These are phyloP conservation scores for Yamadazyma siamensis DNA, from an alignment of 1,139 yeast species.

Conservation along the genomic window DNA sequence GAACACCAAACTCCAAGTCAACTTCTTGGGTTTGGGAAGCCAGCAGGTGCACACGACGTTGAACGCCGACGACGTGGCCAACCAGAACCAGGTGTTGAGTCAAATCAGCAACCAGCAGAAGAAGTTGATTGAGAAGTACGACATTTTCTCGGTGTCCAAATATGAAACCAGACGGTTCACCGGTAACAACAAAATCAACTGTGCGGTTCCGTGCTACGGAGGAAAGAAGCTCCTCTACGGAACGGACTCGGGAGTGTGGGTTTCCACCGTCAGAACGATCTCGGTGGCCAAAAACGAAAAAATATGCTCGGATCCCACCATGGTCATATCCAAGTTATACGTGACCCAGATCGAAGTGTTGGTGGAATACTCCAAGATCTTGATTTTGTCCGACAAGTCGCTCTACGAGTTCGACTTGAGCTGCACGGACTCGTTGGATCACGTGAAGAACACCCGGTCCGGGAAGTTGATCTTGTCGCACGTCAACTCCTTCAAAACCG, in stretches of 20 bases:
- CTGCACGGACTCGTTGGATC: conserved; percentile 66
- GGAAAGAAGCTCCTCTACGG: conserved; percentile 90
- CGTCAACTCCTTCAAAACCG: conserved; percentile 86
- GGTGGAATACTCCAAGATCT: conserved; percentile 83
- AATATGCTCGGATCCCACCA: conserved; percentile 69
- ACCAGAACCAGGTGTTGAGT: conserved; percentile 78
- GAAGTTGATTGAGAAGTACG: conserved; percentile 66
- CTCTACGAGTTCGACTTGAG: conserved; percentile 77
- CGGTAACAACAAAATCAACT: conserved; percentile 73
- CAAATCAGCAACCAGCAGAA: conserved; percentile 78
- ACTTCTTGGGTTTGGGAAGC: conserved; percentile 44
- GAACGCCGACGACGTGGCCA: conserved; percentile 51
- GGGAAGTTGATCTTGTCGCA: conserved; percentile 81
- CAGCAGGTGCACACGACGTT: conserved; percentile 43
- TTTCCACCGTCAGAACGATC: conserved; percentile 57
- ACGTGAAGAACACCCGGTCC: conserved; percentile 64
- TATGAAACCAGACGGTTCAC: conserved; percentile 70
- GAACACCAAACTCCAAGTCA: conserved; percentile 45
- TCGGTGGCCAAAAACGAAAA: conserved; percentile 43
- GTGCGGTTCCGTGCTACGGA: conserved; percentile 94
- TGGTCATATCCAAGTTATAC: conserved; percentile 70
- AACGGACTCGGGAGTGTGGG: conserved; percentile 87
- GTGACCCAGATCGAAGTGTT: conserved; percentile 88
- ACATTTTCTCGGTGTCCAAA: conserved; percentile 75
- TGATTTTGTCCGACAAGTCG: conserved; percentile 80